Evolutionary conservation across 2,329 filamentous ascomycete genomes (phyloP).

Genomic region (Pseudogymnoascus destructans): DNA sequence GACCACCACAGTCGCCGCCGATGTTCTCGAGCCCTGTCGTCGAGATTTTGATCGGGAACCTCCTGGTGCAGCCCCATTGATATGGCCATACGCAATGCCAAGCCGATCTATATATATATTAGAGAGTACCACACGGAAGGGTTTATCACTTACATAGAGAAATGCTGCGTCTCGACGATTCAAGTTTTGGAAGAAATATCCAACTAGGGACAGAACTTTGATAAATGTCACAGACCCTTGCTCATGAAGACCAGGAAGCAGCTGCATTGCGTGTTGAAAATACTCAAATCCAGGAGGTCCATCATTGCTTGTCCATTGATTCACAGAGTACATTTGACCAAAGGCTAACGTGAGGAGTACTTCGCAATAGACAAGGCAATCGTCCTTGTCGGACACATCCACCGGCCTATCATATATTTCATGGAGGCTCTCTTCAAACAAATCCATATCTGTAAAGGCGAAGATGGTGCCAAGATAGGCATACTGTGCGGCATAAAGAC

Average conservation of each 20-base stretch:
- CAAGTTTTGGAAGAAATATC: slow-evolving; percentile 45
- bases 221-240: slow-evolving; percentile 41
- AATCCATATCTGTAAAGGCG: slow-evolving; percentile 34
- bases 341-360: slow-evolving; percentile 40
- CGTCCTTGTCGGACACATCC: slow-evolving; percentile 32
- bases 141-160: slow-evolving; percentile 30
- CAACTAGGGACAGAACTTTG: slow-evolving; percentile 40
- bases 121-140: neutral
- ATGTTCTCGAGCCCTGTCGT: slow-evolving; percentile 33
- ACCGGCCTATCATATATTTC: slow-evolving; percentile 32
- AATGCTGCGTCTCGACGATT: slow-evolving; percentile 42
- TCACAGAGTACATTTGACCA: slow-evolving; percentile 43
- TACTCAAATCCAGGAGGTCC: slow-evolving; percentile 43
- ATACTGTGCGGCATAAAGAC: slow-evolving; percentile 39
- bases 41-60: slow-evolving; percentile 29
- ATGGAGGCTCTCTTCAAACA: slow-evolving; percentile 34
- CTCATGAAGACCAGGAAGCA: slow-evolving; percentile 42
- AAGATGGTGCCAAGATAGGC: slow-evolving; percentile 45
- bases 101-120: slow-evolving; percentile 29
- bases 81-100: slow-evolving; percentile 44
- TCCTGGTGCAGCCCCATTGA: slow-evolving; percentile 44
- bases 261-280: slow-evolving; percentile 37
- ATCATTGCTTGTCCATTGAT: slow-evolving; percentile 39
- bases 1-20: slow-evolving; percentile 43
- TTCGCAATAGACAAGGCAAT: slow-evolving; percentile 38